A percentile compares a stretch with the other conserved stretches of the same genome.
Evolutionary conservation across 192 early-diverging fungal genomes (phyloP).

Genomic region (Entophlyctis luteolus): DNA sequence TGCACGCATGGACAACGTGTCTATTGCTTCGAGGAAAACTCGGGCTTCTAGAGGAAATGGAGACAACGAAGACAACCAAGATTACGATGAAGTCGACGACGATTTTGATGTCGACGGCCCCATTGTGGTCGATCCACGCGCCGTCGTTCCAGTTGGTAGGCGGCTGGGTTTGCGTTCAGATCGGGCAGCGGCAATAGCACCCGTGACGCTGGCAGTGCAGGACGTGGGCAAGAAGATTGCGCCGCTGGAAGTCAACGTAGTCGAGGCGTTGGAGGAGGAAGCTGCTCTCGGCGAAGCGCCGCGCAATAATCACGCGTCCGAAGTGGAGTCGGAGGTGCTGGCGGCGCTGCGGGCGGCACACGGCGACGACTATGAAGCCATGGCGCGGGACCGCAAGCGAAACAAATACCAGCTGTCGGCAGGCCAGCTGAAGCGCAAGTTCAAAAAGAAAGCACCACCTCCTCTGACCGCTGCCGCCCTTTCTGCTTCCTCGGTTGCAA

Average conservation of each 20-base stretch:
- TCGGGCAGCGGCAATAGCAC: neutral
- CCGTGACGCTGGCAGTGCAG: too few species aligned
- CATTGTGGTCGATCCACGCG: conserved; percentile 20
- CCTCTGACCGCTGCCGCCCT: too few species aligned
- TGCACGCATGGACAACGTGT: conserved; percentile 32
- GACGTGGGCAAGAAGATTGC: neutral
- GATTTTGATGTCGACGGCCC: conserved; percentile 31
- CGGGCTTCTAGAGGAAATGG: neutral
- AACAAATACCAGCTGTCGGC: conserved; percentile 50
- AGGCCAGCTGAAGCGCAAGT: conserved; percentile 45
- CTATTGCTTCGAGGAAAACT: too few species aligned
- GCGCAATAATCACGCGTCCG: conserved; percentile 28
- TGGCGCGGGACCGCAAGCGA: conserved; percentile 47
- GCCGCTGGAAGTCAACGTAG: neutral
- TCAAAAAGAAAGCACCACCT: too few species aligned
- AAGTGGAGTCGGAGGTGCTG: conserved; percentile 38
- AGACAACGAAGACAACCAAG: neutral
- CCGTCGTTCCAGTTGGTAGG: conserved; percentile 6
- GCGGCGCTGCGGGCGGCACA: conserved; percentile 37
- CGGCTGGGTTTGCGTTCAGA: neutral
- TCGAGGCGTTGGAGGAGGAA: conserved; percentile 29
- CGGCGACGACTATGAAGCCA: conserved; percentile 42
- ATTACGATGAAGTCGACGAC: conserved; percentile 23
- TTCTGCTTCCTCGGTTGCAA: too few species aligned
- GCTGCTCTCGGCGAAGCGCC: conserved; percentile 8